A percentile compares a stretch with the other conserved stretches of the same genome.
Conservation (phyloP, 2,329 filamentous ascomycete genomes). For the Colletotrichum sp. region DNA sequence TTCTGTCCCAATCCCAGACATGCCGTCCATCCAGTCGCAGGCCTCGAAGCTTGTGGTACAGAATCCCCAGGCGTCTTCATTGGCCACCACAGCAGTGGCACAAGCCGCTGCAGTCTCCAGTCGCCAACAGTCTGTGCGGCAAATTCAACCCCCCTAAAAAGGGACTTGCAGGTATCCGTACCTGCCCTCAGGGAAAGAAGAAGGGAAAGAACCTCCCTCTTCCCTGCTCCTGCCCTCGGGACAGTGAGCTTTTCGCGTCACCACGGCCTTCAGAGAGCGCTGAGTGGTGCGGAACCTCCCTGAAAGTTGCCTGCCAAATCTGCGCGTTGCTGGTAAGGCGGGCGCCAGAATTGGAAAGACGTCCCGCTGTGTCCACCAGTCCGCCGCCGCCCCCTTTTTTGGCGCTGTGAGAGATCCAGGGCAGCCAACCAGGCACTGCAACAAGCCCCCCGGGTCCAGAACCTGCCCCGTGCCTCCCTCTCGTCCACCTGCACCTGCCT, state of each 20-base stretch:
- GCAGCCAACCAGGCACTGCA: not conserved
- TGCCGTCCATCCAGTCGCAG: slow-evolving; percentile 13
- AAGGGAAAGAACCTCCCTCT: not conserved
- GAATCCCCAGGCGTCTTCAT: not conserved
- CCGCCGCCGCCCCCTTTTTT: slow-evolving; percentile 1
- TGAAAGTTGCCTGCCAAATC: not conserved
- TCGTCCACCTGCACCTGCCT: not conserved
- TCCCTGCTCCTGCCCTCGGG: not conserved
- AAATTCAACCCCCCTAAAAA: not conserved
- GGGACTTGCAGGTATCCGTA: not conserved
- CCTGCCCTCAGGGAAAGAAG: no score
- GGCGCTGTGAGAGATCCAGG: not conserved
- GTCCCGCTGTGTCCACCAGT: not conserved
- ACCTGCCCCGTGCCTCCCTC: not conserved
- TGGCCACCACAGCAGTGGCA: not conserved
- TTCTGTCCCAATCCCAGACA: slow-evolving; percentile 7
- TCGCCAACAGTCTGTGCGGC: slow-evolving; percentile 12
- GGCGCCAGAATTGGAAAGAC: slow-evolving; percentile 2
- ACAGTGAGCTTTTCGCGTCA: not conserved
- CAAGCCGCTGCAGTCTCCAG: slow-evolving; percentile 6
- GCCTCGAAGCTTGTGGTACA: not conserved
- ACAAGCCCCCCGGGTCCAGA: not conserved
- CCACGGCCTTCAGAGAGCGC: not conserved
- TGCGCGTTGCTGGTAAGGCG: not conserved
- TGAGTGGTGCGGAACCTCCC: not conserved